phyloP scores from a whole-genome alignment of 139 green algal genomes.

The Chlorella vulgaris region DNA sequence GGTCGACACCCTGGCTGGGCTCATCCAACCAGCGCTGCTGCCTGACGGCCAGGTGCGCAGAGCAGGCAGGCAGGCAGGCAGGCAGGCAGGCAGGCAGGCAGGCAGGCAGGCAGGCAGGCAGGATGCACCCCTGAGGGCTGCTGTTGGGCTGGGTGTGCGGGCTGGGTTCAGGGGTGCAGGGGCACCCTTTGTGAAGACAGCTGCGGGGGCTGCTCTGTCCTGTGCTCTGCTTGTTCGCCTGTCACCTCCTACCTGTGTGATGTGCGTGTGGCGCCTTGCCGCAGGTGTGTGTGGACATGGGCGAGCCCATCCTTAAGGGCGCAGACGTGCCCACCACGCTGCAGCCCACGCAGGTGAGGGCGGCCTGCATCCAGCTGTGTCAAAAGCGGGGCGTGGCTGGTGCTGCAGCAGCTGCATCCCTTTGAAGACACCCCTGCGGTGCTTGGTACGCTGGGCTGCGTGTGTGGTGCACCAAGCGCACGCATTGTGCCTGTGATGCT shows the following conservation, averaged over 20 bases:
- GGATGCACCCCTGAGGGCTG: too few species aligned
- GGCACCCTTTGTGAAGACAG: too few species aligned
- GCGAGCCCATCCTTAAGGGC: slow-evolving; percentile 82
- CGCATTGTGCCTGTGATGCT: background rate
- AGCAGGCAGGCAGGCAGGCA: background rate
- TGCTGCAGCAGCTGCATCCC: too few species aligned
- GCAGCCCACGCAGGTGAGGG: slow-evolving; percentile 54
- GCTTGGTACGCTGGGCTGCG: background rate
- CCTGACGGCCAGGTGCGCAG: slow-evolving; percentile 78
- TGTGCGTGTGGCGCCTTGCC: background rate
- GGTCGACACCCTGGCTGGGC: slow-evolving; percentile 92
- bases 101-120: too few species aligned
- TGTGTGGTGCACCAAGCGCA: too few species aligned
- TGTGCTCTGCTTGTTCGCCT: background rate
- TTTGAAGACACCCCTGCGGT: too few species aligned
- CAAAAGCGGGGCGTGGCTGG: too few species aligned
- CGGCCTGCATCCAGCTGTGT: too few species aligned
- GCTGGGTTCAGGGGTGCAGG: too few species aligned
- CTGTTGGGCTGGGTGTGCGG: too few species aligned
- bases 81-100: too few species aligned
- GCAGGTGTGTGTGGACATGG: slow-evolving; percentile 95
- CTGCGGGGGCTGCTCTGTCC: too few species aligned
- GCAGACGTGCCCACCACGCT: slow-evolving; percentile 87
- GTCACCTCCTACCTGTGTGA: background rate
- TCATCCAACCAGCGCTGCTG: slow-evolving; percentile 91